Evolutionary conservation across 2,329 filamentous ascomycete species (phyloP).

Genomic region (Pyrenophora seminiperda): DNA sequence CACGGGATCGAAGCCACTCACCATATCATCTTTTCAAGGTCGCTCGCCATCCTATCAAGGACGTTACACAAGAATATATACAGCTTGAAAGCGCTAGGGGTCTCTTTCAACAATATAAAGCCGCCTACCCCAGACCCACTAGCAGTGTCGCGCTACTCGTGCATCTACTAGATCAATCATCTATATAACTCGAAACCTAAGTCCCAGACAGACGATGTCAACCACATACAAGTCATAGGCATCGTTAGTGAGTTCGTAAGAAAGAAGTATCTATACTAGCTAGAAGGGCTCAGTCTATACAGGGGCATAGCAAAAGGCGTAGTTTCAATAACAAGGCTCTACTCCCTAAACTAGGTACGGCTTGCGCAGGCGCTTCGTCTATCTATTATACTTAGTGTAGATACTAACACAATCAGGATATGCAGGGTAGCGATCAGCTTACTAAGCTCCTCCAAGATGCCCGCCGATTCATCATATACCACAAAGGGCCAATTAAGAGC

Average conservation of each 20-base stretch:
- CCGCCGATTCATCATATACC: neutral
- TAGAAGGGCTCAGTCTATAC: slow-evolving; percentile 24
- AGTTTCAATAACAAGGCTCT: slow-evolving; percentile 5
- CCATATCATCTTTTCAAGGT: neutral
- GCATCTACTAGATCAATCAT: slow-evolving; percentile 45
- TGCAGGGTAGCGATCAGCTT: neutral
- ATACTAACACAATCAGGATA: neutral
- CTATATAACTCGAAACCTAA: slow-evolving; percentile 23
- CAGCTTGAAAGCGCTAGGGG: neutral
- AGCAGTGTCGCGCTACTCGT: slow-evolving; percentile 30
- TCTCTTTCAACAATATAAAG: neutral
- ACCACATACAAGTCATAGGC: neutral
- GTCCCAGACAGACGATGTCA: neutral
- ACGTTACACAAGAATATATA: neutral
- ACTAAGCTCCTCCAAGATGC: neutral
- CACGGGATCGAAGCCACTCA: slow-evolving; percentile 13
- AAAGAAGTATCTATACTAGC: slow-evolving; percentile 1
- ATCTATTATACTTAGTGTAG: neutral
- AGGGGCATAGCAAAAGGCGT: slow-evolving; percentile 20
- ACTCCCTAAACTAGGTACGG: neutral
- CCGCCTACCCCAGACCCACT: slow-evolving; percentile 27
- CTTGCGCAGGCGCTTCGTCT: too few relatives aligned
- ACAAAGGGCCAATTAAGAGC: neutral
- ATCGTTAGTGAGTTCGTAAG: slow-evolving; percentile 3
- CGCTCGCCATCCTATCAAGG: neutral